phyloP scores from a whole-genome alignment of 768 basidiomycete genomes.

The Crucibulum laeve region DNA sequence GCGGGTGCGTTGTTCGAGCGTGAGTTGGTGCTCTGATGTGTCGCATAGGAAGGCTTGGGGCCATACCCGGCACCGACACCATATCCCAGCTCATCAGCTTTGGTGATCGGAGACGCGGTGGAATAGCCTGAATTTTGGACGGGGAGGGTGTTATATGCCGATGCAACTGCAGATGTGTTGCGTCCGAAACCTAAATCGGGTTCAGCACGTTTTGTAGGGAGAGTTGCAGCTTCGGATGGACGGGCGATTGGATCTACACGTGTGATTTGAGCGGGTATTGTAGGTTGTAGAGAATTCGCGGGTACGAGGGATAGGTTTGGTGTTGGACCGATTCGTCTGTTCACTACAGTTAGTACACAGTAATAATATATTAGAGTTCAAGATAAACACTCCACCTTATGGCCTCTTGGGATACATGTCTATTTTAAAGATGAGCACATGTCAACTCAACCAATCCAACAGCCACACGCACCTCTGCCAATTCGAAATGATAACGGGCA shows the following conservation, averaged over 20 bases:
- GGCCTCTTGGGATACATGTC: conserved; percentile 70
- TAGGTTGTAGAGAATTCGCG: conserved; percentile 5
- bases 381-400: conserved; percentile 38
- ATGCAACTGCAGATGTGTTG: neutral
- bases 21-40: conserved; percentile 7
- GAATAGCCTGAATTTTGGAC: neutral
- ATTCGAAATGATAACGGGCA: conserved; percentile 80
- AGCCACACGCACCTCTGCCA: conserved; percentile 68
- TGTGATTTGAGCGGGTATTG: neutral
- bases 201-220: neutral
- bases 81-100: conserved; percentile 12
- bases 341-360: too few species aligned
- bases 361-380: too few species aligned
- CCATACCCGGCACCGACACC: conserved; percentile 5
- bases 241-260: neutral
- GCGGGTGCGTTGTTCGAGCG: conserved; percentile 3
- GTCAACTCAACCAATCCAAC: conserved; percentile 2
- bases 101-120: neutral
- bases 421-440: conserved; percentile 18
- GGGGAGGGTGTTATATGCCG: neutral
- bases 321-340: conserved; percentile 40
- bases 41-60: neutral
- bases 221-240: neutral
- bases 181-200: neutral
- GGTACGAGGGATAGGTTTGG: conserved; percentile 41